These are phyloP conservation scores for Yamadazyma kitorensis DNA, from an alignment of 805 yeast species.

Conservation along the genomic window DNA sequence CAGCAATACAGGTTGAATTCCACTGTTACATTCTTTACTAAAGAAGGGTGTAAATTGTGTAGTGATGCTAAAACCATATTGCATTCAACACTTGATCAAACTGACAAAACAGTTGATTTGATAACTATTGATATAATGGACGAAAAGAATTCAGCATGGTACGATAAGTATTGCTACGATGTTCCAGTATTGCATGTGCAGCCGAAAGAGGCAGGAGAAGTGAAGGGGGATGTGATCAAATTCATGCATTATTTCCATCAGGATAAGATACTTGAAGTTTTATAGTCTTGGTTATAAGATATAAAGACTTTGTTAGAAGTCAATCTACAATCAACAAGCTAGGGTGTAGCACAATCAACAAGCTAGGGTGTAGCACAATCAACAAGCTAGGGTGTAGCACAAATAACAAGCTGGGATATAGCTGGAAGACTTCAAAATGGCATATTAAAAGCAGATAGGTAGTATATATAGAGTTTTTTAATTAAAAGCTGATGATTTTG, in stretches of 20 bases:
- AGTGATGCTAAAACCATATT: slow-evolving; percentile 59
- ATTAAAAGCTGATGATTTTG: no score
- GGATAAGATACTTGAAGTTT: slow-evolving; percentile 52
- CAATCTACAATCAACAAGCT: no score
- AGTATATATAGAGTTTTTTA: no score
- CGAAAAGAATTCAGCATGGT: slow-evolving; percentile 60
- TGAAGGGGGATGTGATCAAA: slow-evolving; percentile 39
- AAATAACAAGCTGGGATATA: no score
- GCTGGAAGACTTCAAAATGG: no score
- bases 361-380: no score
- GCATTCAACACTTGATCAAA: slow-evolving; percentile 36
- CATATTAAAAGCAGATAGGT: no score
- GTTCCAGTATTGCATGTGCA: slow-evolving; percentile 76
- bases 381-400: no score
- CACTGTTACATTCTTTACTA: slow-evolving; percentile 59
- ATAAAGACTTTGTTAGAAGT: no score
- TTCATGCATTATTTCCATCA: slow-evolving; percentile 67
- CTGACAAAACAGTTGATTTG: slow-evolving; percentile 22
- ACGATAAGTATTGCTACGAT: slow-evolving; percentile 71
- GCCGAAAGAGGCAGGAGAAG: slow-evolving; percentile 26
- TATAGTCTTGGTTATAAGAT: slow-evolving; percentile 21
- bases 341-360: no score
- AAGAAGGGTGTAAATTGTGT: slow-evolving; percentile 67
- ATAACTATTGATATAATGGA: slow-evolving; percentile 55
- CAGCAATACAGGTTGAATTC: background rate